A percentile compares a stretch with the other conserved stretches of the same genome.
Evolutionary conservation across 2,329 filamentous ascomycete species (phyloP).

Genomic region (Talaromyces sp.): DNA sequence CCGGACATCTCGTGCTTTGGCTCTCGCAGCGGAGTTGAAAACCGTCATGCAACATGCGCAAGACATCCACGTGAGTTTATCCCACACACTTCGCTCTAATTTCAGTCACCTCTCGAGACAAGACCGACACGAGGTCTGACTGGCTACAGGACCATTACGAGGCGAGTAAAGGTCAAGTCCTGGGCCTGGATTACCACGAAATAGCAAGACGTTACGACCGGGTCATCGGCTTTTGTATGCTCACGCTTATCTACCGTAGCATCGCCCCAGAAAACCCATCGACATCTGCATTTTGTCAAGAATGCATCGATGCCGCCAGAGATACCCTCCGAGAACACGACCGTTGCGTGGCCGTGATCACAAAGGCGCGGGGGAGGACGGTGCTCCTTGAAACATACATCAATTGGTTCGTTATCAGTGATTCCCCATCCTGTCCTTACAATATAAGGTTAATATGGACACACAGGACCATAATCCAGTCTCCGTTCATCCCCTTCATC

Average conservation of each 20-base stretch:
- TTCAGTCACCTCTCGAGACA: too few species aligned
- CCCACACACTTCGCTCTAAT: too few species aligned
- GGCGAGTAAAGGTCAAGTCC: too few species aligned
- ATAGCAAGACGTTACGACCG: background rate
- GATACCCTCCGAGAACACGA: background rate
- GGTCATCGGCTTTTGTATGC: conserved; percentile 5
- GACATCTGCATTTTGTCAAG: too few species aligned
- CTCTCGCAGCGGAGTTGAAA: too few species aligned
- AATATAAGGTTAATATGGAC: too few species aligned
- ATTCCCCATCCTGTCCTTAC: too few species aligned
- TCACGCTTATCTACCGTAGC: conserved; percentile 12
- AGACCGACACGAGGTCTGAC: too few species aligned
- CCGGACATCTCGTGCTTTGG: background rate
- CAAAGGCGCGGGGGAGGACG: background rate
- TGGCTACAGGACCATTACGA: too few species aligned
- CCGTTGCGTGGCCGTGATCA: conserved; percentile 11
- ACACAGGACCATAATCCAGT: background rate
- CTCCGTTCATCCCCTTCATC: conserved; percentile 15
- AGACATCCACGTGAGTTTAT: too few species aligned
- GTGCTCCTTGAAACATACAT: conserved; percentile 11
- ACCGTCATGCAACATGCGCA: too few species aligned
- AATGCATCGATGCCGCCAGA: too few species aligned
- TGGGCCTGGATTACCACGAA: background rate
- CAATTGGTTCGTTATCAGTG: conserved; percentile 1
- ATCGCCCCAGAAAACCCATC: conserved; percentile 5